Base-by-base conservation (phyloP, 768 basidiomycete species). In the Coprinopsis marcescibilis region DNA sequence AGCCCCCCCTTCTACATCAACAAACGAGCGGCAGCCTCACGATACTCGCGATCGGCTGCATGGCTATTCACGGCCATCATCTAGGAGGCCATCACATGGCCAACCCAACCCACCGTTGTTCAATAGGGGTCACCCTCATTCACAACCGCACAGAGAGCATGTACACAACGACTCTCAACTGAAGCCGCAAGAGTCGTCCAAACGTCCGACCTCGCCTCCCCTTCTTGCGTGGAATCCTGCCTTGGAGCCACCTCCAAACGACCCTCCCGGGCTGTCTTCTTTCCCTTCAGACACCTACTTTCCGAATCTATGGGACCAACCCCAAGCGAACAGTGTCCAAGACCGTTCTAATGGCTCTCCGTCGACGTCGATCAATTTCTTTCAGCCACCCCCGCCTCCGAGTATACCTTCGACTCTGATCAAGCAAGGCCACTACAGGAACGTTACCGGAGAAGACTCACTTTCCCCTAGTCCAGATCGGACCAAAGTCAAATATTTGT, bases 301-400 rank as follows among this genome's bases (percentile, higher is more conserved):
- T 61, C 74, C 81, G 27, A 91, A 94, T 59, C 73, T 80, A 23
- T 97, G 94, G 95, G 93, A 97, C 59, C 66, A 66, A 26, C 45
- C 58, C 46, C 66, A 71, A 48, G 50, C 54, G 43, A 61, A 52
- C 42, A 43, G 33, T 13, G 11, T 36, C 6, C 50, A 42, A 19
- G 43, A 26, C 15, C 48, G 51, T 13, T 33, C 43, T 2, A 53
- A 55, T 20, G 53, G 62, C 26, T 64, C 71, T 8, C 64, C 72
- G 13, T 62, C 69, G 29, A 66, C 68, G 46, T 73, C 77, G 24
- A 63, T 63, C 14, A 65, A 66, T 1, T 76, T 88, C 55, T 88
- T 89, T 65, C 64, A 75, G 41, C 68, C 81, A 7, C 81, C 84
- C 1, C 72, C 76, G 3, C 64, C 71, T 1, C 65, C 85, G 29